phyloP scores from a whole-genome alignment of 1,284 basidiomycete species.

The Schizophyllum amplum region DNA sequence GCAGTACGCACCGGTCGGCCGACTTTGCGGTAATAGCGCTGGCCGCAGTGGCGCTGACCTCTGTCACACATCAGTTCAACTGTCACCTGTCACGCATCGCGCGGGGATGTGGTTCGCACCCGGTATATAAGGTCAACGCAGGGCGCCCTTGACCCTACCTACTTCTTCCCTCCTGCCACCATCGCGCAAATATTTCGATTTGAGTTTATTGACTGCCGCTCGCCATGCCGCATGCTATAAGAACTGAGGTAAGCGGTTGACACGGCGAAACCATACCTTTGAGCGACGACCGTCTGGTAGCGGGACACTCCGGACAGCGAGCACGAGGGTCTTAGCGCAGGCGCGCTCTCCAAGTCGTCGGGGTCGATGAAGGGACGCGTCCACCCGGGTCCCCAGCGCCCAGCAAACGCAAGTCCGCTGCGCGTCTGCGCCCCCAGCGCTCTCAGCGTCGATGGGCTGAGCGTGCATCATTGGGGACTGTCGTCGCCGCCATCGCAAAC shows the following conservation, averaged over 20 bases:
- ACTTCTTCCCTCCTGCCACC: background rate
- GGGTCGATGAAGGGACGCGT: background rate
- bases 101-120: background rate
- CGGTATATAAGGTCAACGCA: background rate
- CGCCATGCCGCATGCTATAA: background rate
- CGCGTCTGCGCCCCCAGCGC: background rate
- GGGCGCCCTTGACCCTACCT: background rate
- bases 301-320: background rate
- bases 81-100: background rate
- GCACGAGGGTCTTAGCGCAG: background rate
- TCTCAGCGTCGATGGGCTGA: background rate
- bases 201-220: background rate
- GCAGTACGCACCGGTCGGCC: background rate
- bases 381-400: too few species aligned
- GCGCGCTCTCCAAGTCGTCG: background rate
- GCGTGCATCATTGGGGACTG: too few species aligned
- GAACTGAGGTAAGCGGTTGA: background rate
- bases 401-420: background rate
- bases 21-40: background rate
- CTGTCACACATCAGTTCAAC: background rate
- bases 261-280: background rate
- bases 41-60: too few species aligned
- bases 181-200: background rate
- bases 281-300: background rate
- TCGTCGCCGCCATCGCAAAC: background rate